phyloP scores from a whole-genome alignment of 108 stramenopile species.

The Cyclotella baltica region DNA sequence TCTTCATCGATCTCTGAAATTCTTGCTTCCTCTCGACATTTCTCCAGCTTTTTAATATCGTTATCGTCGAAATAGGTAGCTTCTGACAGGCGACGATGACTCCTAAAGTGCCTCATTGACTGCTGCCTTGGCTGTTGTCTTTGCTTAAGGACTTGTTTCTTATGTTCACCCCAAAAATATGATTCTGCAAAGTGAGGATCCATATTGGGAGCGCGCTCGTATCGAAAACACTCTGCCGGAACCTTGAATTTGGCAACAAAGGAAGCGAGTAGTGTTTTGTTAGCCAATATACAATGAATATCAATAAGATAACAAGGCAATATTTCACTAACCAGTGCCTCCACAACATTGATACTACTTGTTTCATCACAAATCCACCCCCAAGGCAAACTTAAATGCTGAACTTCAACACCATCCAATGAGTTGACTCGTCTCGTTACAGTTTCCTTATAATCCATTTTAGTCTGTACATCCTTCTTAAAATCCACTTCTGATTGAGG shows the following conservation, averaged over 20 bases:
- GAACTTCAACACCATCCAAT: constrained; percentile 24
- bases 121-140: background rate
- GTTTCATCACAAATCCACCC: constrained; percentile 23
- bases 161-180: constrained; percentile 13
- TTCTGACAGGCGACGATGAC: constrained; percentile 1
- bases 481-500: background rate
- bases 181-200: constrained; percentile 19
- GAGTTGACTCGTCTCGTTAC: constrained; percentile 13
- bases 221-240: constrained; percentile 31
- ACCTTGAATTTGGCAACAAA: background rate
- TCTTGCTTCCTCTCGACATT: constrained; percentile 20
- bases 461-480: constrained; percentile 1
- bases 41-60: background rate
- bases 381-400: constrained; percentile 30
- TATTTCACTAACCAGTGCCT: constrained; percentile 15
- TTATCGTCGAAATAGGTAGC: background rate
- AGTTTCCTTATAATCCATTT: constrained; percentile 9
- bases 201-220: constrained; percentile 13
- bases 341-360: constrained; percentile 1
- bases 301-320: background rate
- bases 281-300: too few species aligned
- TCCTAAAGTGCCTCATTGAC: background rate
- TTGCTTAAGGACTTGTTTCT: background rate
- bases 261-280: background rate
- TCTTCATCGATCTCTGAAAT: constrained; percentile 4